phyloP scores from a whole-genome alignment of 441 rosid species.

The Gossypium gossypioides region DNA sequence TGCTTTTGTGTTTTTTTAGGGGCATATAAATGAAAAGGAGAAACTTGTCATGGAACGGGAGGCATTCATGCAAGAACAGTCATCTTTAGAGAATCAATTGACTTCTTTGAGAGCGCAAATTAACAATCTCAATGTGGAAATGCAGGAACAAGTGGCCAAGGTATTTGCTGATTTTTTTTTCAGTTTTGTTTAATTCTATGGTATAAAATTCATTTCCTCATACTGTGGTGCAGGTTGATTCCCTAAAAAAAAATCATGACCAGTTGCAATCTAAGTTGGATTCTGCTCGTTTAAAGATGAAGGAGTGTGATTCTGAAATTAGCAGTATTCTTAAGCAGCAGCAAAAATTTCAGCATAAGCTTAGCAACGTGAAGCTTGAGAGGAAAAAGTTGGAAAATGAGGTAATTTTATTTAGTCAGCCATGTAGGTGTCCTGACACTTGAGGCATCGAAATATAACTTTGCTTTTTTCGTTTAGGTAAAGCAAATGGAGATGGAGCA shows the following conservation, averaged over 20 bases:
- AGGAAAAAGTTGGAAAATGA: slow-evolving; percentile 93
- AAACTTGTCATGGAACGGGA: slow-evolving; percentile 88
- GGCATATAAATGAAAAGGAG: slow-evolving; percentile 74
- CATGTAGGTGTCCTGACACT: background rate
- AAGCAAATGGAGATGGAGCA: slow-evolving; percentile 86
- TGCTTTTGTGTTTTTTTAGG: slow-evolving; percentile 33
- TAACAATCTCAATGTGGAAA: slow-evolving; percentile 46
- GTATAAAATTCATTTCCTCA: slow-evolving; percentile 13
- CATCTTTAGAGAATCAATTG: slow-evolving; percentile 74
- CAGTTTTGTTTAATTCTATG: background rate
- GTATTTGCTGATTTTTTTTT: slow-evolving; percentile 28
- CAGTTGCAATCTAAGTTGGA: slow-evolving; percentile 63
- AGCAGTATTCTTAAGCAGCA: slow-evolving; percentile 61
- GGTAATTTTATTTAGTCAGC: slow-evolving; percentile 33
- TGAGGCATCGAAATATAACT: slow-evolving; percentile 8
- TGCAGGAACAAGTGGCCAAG: slow-evolving; percentile 63
- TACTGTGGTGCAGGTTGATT: slow-evolving; percentile 47
- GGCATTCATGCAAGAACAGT: slow-evolving; percentile 60
- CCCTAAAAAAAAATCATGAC: slow-evolving; percentile 45
- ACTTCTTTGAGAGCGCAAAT: slow-evolving; percentile 55
- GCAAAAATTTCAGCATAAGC: slow-evolving; percentile 58
- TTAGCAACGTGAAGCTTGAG: slow-evolving; percentile 72
- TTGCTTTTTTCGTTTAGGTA: slow-evolving; percentile 37
- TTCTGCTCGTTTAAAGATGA: slow-evolving; percentile 65
- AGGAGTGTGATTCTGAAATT: slow-evolving; percentile 88